Evolutionary conservation across 202 grass and related monocot species (phyloP).

Genomic region (Carex arenaria): DNA sequence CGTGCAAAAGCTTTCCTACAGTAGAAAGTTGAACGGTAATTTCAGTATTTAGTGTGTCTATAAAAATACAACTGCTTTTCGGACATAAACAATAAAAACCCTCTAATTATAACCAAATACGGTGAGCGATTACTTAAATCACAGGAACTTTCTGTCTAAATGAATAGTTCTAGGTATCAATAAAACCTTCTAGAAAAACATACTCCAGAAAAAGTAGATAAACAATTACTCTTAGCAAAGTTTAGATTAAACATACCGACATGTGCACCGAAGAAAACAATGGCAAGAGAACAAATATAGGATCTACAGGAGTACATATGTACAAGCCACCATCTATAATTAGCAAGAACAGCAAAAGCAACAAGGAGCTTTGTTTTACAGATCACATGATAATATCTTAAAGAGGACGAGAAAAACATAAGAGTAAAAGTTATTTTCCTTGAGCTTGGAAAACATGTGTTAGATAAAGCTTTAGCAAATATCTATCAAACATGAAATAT

Average conservation of each 20-base stretch:
- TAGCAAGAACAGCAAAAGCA: background rate
- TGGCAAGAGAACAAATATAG: slow-evolving; percentile 77
- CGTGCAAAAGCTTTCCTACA: too few relatives aligned
- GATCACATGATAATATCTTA: background rate
- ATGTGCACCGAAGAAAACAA: slow-evolving; percentile 65
- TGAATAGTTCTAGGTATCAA: background rate
- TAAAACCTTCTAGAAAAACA: background rate
- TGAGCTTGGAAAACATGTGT: background rate
- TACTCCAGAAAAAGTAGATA: background rate
- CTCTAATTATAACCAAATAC: background rate
- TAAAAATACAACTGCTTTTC: too few relatives aligned
- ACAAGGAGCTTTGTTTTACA: background rate
- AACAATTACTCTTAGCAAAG: background rate
- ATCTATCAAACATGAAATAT: background rate
- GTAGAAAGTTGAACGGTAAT: too few relatives aligned
- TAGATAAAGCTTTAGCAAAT: background rate
- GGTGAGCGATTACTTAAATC: background rate
- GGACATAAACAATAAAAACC: too few relatives aligned
- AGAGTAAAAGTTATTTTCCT: background rate
- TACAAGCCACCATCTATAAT: slow-evolving; percentile 85
- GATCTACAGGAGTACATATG: slow-evolving; percentile 68
- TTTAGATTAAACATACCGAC: slow-evolving; percentile 42
- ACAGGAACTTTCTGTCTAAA: background rate
- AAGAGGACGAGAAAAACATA: background rate
- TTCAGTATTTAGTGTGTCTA: too few relatives aligned